These are phyloP conservation scores for Clathrus columnatus DNA, from an alignment of 768 basidiomycete genomes.

Conservation along the genomic window DNA sequence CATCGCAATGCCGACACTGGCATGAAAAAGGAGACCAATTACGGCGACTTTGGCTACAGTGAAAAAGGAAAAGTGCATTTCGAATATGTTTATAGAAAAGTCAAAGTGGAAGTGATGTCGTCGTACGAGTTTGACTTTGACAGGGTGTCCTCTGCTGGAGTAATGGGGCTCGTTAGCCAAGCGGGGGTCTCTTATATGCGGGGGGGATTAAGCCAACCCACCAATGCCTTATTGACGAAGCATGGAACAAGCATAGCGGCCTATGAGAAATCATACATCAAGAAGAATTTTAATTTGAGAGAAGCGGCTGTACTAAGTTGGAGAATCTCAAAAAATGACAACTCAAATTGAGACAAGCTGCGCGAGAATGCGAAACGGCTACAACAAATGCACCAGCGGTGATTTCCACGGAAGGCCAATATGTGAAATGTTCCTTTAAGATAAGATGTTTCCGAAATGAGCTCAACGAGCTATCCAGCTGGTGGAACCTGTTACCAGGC, in stretches of 20 bases:
- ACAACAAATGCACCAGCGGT: not conserved
- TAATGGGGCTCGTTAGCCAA: not conserved
- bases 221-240: not conserved
- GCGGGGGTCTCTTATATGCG: not conserved
- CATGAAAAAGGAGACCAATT: not conserved
- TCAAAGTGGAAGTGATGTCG: not conserved
- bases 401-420: not conserved
- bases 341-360: not conserved
- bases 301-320: not conserved
- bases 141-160: not conserved
- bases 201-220: not conserved
- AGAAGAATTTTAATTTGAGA: not conserved
- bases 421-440: not conserved
- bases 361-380: not conserved
- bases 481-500: too few species aligned
- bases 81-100: not conserved
- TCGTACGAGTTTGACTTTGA: not conserved
- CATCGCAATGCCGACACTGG: not conserved
- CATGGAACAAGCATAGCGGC: not conserved
- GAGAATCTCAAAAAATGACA: not conserved
- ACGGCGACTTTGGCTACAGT: not conserved
- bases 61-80: not conserved
- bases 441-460: not conserved
- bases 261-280: not conserved
- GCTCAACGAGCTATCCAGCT: not conserved